These are phyloP conservation scores for Gaeumannomyces tritici DNA, from an alignment of 2,329 filamentous ascomycete species.

Conservation along the genomic window DNA sequence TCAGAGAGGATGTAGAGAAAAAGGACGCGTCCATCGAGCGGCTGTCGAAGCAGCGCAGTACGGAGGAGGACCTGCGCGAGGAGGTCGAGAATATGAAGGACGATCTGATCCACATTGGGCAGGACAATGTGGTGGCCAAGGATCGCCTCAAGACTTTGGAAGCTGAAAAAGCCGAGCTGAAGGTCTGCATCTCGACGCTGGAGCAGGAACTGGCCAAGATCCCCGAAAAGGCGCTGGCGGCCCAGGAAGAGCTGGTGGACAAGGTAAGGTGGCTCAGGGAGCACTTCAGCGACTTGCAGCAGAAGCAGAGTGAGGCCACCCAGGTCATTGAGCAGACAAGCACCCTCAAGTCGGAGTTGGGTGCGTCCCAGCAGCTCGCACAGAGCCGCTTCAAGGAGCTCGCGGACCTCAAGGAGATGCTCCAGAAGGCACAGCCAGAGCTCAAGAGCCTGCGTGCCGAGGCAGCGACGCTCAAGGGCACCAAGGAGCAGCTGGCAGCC, in stretches of 20 bases:
- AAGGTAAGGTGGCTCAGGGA: slow-evolving; percentile 48
- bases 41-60: slow-evolving; percentile 59
- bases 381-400: slow-evolving; percentile 83
- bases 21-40: slow-evolving; percentile 67
- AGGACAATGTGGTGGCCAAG: slow-evolving; percentile 77
- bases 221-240: background rate
- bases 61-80: slow-evolving; percentile 70
- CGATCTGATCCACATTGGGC: slow-evolving; percentile 67
- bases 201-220: slow-evolving; percentile 55
- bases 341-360: slow-evolving; percentile 71
- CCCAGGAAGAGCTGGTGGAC: slow-evolving; percentile 33
- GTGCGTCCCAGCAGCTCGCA: slow-evolving; percentile 76
- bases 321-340: slow-evolving; percentile 29
- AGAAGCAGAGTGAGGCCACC: slow-evolving; percentile 28
- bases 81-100: slow-evolving; percentile 80
- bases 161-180: slow-evolving; percentile 56
- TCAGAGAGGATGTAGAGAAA: slow-evolving; percentile 44
- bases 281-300: slow-evolving; percentile 59
- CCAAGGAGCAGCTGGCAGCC: slow-evolving; percentile 62
- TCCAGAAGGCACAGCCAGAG: slow-evolving; percentile 82
- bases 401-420: slow-evolving; percentile 65
- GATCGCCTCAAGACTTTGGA: slow-evolving; percentile 64
- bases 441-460: slow-evolving; percentile 71
- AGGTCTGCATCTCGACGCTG: slow-evolving; percentile 53
- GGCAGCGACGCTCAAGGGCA: slow-evolving; percentile 60